These are phyloP conservation scores for Myriosclerotinia duriaeana DNA, from an alignment of 2,329 filamentous ascomycete genomes.

Conservation along the genomic window DNA sequence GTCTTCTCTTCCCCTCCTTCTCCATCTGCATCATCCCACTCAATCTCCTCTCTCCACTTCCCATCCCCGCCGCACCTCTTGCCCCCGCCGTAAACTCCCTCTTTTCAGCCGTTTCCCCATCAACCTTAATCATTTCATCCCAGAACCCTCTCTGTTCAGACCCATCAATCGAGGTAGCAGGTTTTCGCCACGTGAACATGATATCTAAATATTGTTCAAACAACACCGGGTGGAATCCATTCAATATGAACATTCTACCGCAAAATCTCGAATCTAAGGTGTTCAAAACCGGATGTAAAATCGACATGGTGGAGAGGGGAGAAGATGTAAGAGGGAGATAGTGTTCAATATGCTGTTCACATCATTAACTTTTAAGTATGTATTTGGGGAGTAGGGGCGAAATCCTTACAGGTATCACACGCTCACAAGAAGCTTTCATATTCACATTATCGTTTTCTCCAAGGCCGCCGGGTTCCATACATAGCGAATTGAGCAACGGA, in stretches of 20 bases:
- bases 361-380: not conserved
- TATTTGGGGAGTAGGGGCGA: not conserved
- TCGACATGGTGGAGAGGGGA: conserved; percentile 58
- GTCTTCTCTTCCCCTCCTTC: conserved; percentile 19
- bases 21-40: conserved; percentile 10
- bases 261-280: conserved; percentile 23
- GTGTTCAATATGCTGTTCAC: conserved; percentile 71
- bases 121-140: conserved; percentile 26
- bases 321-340: conserved; percentile 58
- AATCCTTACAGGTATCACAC: conserved; percentile 23
- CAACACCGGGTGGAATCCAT: conserved; percentile 21
- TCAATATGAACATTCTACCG: conserved; percentile 41
- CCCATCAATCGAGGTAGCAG: not conserved
- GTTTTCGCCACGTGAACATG: conserved; percentile 14
- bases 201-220: conserved; percentile 27
- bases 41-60: conserved; percentile 15
- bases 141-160: conserved; percentile 12
- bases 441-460: not conserved
- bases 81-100: conserved; percentile 29
- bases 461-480: not conserved
- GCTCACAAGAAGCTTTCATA: conserved; percentile 18
- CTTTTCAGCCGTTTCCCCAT: conserved; percentile 28
- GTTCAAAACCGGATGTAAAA: conserved; percentile 67
- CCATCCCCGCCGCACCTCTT: not conserved
- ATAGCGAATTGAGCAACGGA: conserved; percentile 46